Evolutionary conservation across 176 grass and related monocot genomes (phyloP), one percentile per base, ranked within the genome.

Genomic region (Alopecurus myosuroides): DNA sequence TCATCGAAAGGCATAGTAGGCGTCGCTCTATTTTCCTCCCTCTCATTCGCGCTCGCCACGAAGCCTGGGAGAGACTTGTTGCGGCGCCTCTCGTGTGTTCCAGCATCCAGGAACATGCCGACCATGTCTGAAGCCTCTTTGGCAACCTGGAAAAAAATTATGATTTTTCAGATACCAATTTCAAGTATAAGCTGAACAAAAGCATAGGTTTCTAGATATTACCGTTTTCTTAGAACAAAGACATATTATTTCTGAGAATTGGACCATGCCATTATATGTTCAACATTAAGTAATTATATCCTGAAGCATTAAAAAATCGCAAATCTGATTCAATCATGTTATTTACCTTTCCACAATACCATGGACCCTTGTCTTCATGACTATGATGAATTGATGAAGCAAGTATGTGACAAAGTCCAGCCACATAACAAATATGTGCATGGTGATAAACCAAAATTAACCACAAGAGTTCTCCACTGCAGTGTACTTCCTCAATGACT

Each of bases 371-470:
- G 89, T 93, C 88, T 76, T 97, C 75, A 12, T 97, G 92, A 6
- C 95, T 92, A 86, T 94, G 95, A 70, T 97, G 95, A 80, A 94
- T 84, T 94, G 95, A 70, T 97, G 95, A 80, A 94, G 95, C 84
- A 97, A 89, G 77, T 97, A 97, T 77, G 95, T 97, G 71, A 94
- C 92, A 67, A 94, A 85, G 87, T 97, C 95, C 63, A 97, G 84
- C 92, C 95, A 97, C 85, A 78, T 83, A 75, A 97, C 95, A 85
- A 97, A 97, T 78, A 92, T 87, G 92, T 94, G 82, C 80, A 92
- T 14, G 76, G 28, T 25, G 82, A 55, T 82, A 50, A 35, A 85
- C 23, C 63, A 86, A 74, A 88, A 17, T 45, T 61, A 83, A 85
- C 31, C 35, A 46, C 44, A 51, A 67, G 77, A 80, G 57, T 85